Percentiles rank a stretch among this genome's conserved stretches.
Evolutionary conservation across 495 filamentous ascomycete genomes (phyloP).

Genomic region (Hypoxylon rickii): DNA sequence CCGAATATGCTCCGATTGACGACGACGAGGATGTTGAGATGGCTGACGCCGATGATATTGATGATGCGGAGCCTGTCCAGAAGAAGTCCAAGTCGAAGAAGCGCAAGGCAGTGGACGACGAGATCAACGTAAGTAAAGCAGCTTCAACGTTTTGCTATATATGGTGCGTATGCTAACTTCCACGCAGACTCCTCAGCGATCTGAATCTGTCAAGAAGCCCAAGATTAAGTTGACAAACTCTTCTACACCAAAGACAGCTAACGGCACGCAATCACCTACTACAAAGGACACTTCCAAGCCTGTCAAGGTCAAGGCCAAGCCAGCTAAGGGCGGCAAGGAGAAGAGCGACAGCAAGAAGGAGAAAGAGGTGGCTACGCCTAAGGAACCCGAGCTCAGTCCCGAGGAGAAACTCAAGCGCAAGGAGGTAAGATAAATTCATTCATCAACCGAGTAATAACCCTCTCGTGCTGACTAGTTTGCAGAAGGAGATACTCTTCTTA

Average conservation of each 20-base stretch:
- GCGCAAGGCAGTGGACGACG: slow-evolving; percentile 70
- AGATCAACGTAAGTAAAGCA: slow-evolving; percentile 60
- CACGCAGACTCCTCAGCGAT: slow-evolving; percentile 66
- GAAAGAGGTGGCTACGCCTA: slow-evolving; percentile 53
- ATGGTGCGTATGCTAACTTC: slow-evolving; percentile 36
- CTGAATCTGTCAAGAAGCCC: slow-evolving; percentile 67
- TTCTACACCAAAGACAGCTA: slow-evolving; percentile 57
- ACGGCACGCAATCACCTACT: slow-evolving; percentile 51
- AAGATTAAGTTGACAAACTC: slow-evolving; percentile 64
- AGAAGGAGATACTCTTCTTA: slow-evolving; percentile 77
- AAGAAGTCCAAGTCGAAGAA: slow-evolving; percentile 68
- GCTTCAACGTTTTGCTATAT: neutral
- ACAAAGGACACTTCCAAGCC: slow-evolving; percentile 47
- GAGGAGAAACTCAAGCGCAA: slow-evolving; percentile 56
- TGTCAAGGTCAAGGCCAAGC: slow-evolving; percentile 58
- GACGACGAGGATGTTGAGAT: slow-evolving; percentile 74
- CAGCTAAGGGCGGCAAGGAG: slow-evolving; percentile 67
- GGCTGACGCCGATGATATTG: slow-evolving; percentile 63
- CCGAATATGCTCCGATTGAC: slow-evolving; percentile 43
- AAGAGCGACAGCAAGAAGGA: slow-evolving; percentile 67
- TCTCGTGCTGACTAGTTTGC: slow-evolving; percentile 28
- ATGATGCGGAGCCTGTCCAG: slow-evolving; percentile 52
- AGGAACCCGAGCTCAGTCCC: slow-evolving; percentile 55
- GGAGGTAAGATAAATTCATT: slow-evolving; percentile 55
- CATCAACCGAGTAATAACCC: neutral